Conservation (phyloP, 495 filamentous ascomycete genomes). For the Penicillium lagena region DNA sequence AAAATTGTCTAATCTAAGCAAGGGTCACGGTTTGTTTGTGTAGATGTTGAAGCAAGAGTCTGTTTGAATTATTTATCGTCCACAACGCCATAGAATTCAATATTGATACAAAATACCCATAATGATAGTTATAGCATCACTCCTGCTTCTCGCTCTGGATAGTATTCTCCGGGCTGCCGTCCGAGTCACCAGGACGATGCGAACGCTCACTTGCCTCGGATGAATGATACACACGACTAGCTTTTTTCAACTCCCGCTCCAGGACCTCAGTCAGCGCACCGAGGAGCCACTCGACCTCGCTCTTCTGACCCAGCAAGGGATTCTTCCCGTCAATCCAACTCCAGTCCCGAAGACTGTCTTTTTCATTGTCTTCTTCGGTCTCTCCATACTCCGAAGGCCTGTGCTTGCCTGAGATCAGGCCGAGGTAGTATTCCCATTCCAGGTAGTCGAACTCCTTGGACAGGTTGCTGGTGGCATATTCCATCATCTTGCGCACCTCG, state of each 20-base stretch:
- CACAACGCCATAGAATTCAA: too few relatives aligned
- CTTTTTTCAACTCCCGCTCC: constrained; percentile 42
- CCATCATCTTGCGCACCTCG: constrained; percentile 61
- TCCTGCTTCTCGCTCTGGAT: too few relatives aligned
- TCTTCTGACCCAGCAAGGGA: constrained; percentile 66
- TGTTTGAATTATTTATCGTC: too few relatives aligned
- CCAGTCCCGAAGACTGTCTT: constrained; percentile 37
- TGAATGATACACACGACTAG: constrained; percentile 15
- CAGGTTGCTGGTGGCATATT: constrained; percentile 52
- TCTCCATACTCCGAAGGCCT: constrained; percentile 22
- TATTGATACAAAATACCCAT: too few relatives aligned
- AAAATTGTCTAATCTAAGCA: too few relatives aligned
- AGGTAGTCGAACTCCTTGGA: constrained; percentile 67
- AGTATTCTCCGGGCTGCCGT: too few relatives aligned
- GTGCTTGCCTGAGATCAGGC: constrained; percentile 62
- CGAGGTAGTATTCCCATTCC: constrained; percentile 79
- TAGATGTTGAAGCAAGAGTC: too few relatives aligned
- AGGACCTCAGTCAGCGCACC: constrained; percentile 53
- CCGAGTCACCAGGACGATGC: too few relatives aligned
- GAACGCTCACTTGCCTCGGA: background rate
- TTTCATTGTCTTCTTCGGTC: constrained; percentile 9
- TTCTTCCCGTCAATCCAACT: constrained; percentile 70
- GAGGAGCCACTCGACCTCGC: constrained; percentile 78
- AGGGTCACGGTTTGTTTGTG: too few relatives aligned
- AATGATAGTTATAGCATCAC: too few relatives aligned